phyloP scores from a whole-genome alignment of 352 stramenopile genomes.

The Thraustochytrium sp. region DNA sequence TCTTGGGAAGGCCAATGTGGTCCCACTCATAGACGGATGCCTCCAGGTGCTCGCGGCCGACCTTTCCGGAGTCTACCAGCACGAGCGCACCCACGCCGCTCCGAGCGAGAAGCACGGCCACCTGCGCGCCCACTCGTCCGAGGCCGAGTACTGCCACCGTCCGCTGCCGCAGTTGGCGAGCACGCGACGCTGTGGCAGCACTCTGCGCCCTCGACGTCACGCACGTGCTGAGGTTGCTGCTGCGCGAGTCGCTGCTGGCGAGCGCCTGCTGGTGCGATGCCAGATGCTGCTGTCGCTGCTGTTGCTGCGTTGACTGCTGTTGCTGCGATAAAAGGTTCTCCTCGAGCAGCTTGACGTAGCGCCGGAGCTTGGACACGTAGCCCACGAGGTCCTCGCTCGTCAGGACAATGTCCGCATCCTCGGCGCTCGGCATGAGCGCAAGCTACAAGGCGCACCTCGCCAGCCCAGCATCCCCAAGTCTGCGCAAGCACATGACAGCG shows the following conservation, averaged over 20 bases:
- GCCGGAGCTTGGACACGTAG: conserved; percentile 19
- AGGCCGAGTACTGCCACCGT: conserved; percentile 16
- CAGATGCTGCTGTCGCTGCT: too few species aligned
- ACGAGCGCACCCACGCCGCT: neutral
- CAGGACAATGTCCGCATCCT: conserved; percentile 1
- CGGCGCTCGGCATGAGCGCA: neutral
- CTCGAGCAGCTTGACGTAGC: neutral
- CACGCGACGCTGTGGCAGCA: neutral
- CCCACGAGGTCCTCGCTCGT: conserved; percentile 1
- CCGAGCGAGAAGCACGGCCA: neutral
- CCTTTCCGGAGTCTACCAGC: neutral
- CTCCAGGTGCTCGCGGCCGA: neutral
- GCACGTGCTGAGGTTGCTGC: neutral
- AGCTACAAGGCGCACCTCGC: neutral
- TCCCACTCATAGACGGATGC: neutral
- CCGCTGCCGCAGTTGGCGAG: neutral
- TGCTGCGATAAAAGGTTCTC: too few species aligned
- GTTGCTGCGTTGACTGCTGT: too few species aligned
- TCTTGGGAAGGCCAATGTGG: conserved; percentile 14
- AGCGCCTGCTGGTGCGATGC: too few species aligned
- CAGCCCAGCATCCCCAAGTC: neutral
- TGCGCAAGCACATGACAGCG: too few species aligned
- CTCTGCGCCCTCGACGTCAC: neutral
- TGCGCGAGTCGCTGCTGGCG: neutral
- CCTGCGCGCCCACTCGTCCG: neutral